A percentile compares a stretch with the other conserved stretches of the same genome.
Evolutionary conservation across 129 eudicot species (phyloP).

Genomic region (Artemisia argyi): DNA sequence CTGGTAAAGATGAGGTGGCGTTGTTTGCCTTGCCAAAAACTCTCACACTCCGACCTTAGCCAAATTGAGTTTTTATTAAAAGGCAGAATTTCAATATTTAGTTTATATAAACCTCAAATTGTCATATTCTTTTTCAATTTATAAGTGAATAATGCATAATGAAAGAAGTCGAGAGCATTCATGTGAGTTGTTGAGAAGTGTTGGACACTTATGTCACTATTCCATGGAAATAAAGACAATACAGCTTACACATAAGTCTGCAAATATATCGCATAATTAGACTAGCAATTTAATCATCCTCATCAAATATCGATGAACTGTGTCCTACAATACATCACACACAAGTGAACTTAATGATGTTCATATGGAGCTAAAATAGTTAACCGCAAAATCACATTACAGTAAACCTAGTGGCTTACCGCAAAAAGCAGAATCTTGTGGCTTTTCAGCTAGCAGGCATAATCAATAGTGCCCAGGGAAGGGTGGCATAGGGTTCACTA

Average conservation of each 20-base stretch:
- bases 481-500: conserved; percentile 14
- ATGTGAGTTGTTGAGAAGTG: background rate
- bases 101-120: no score
- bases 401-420: background rate
- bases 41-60: no score
- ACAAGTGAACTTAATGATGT: background rate
- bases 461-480: background rate
- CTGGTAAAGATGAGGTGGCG: no score
- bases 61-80: no score
- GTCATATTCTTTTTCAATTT: no score
- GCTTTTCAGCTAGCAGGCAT: conserved; percentile 6
- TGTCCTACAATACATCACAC: background rate
- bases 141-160: no score
- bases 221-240: background rate
- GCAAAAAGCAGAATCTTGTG: background rate
- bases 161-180: background rate
- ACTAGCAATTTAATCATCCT: no score
- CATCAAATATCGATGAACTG: no score
- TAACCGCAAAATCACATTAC: background rate
- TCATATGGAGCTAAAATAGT: background rate
- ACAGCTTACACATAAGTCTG: no score
- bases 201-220: background rate
- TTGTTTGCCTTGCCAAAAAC: no score
- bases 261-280: no score
- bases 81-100: no score